A percentile compares a stretch with the other conserved stretches of the same genome.
Evolutionary conservation across 2,329 filamentous ascomycete species (phyloP).

Genomic region (Eurotiales sp.): DNA sequence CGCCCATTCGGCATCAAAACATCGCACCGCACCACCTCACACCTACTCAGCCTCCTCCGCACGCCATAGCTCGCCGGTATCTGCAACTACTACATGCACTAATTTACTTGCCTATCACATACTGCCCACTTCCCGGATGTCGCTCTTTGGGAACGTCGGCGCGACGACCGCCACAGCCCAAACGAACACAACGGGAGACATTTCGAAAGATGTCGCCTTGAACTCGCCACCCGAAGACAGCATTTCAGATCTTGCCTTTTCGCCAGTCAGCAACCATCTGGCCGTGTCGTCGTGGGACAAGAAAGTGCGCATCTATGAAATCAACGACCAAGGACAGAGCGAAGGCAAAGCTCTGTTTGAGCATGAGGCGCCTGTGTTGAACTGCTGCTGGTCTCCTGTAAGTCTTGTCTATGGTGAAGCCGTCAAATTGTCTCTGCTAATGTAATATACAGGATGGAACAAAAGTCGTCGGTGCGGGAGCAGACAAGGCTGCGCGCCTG

Average conservation of each 20-base stretch:
- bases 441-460: slow-evolving; percentile 69
- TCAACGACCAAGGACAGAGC: slow-evolving; percentile 71
- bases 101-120: no score
- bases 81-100: no score
- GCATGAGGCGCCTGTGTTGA: slow-evolving; percentile 79
- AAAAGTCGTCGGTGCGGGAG: slow-evolving; percentile 81
- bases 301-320: slow-evolving; percentile 95
- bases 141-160: slow-evolving; percentile 51
- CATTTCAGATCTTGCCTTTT: slow-evolving; percentile 84
- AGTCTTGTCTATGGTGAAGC: no score
- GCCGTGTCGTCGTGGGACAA: slow-evolving; percentile 96
- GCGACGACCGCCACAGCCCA: slow-evolving; percentile 47
- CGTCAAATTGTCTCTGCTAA: no score
- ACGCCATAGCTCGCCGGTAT: no score
- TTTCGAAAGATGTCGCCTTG: slow-evolving; percentile 82
- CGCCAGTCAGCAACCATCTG: slow-evolving; percentile 71
- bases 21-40: no score
- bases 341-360: slow-evolving; percentile 83
- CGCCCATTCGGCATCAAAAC: no score
- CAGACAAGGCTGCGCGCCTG: slow-evolving; percentile 85
- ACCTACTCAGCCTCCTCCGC: no score
- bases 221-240: slow-evolving; percentile 78
- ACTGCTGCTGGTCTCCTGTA: slow-evolving; percentile 85
- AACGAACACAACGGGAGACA: slow-evolving; percentile 78
- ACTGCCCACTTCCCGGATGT: slow-evolving; percentile 33